phyloP scores from a whole-genome alignment of 306 rosid genomes.

The Pueraria montana region DNA sequence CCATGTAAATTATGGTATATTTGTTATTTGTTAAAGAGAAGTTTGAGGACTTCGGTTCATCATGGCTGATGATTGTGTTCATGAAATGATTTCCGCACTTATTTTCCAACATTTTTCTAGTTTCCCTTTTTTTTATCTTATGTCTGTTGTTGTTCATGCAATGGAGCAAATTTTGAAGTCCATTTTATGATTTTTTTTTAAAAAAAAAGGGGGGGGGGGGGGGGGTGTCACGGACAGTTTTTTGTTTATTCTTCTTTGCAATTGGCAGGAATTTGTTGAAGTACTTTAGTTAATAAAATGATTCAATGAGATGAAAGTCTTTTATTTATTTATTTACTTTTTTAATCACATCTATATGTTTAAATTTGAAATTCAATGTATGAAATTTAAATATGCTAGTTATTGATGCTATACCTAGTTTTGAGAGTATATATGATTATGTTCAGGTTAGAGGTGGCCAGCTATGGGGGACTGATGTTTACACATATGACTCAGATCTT shows the following conservation, averaged over 20 bases:
- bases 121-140: conserved; percentile 6
- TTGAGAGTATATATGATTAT: conserved; percentile 40
- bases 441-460: conserved; percentile 97
- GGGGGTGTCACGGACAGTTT: too few species aligned
- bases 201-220: too few species aligned
- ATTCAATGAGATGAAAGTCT: conserved; percentile 38
- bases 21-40: conserved; percentile 33
- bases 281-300: background rate
- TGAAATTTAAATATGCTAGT: conserved; percentile 3
- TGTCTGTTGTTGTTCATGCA: conserved; percentile 15
- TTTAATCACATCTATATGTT: conserved; percentile 20
- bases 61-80: conserved; percentile 29
- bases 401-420: conserved; percentile 10
- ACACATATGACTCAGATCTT: conserved; percentile 96
- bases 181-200: background rate
- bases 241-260: background rate
- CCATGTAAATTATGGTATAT: background rate
- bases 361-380: conserved; percentile 11
- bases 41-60: conserved; percentile 24
- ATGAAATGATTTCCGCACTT: conserved; percentile 19
- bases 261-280: background rate
- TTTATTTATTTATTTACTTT: conserved; percentile 36
- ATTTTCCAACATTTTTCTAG: background rate
- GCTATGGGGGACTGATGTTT: conserved; percentile 97
- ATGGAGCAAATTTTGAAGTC: conserved; percentile 1